Evolutionary conservation across 2,329 filamentous ascomycete species (phyloP).

Genomic region (Emmonsiellopsis sp.): DNA sequence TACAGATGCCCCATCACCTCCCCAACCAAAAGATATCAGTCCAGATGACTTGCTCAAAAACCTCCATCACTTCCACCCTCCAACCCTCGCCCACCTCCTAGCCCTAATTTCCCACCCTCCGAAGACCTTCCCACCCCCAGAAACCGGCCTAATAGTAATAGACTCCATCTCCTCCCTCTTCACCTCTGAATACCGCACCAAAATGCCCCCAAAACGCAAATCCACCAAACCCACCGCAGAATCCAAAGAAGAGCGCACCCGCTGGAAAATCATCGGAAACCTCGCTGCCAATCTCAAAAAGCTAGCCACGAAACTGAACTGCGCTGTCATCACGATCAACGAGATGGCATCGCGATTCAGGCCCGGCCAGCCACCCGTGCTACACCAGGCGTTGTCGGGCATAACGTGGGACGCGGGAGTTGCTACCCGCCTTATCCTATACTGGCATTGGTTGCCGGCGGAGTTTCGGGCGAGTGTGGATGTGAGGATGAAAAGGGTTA

Average conservation of each 20-base stretch:
- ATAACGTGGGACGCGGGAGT: constrained; percentile 73
- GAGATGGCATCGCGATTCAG: constrained; percentile 79
- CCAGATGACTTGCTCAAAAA: constrained; percentile 1
- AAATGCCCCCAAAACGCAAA: constrained; percentile 29
- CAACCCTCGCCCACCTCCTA: constrained; percentile 57
- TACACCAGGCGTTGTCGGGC: constrained; percentile 67
- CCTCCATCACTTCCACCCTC: constrained; percentile 50
- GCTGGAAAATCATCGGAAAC: constrained; percentile 56
- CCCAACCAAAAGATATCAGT: constrained; percentile 1
- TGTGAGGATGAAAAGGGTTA: constrained; percentile 39
- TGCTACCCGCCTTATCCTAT: constrained; percentile 64
- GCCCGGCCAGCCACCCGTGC: constrained; percentile 52
- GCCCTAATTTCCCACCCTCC: constrained; percentile 65
- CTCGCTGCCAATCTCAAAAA: constrained; percentile 55
- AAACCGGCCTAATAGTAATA: constrained; percentile 62
- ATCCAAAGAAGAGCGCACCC: constrained; percentile 10
- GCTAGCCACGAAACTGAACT: constrained; percentile 61
- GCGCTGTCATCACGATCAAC: constrained; percentile 66
- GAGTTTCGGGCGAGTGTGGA: constrained; percentile 27
- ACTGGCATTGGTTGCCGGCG: constrained; percentile 58
- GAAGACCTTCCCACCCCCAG: constrained; percentile 50
- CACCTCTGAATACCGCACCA: constrained; percentile 63
- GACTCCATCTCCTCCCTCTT: constrained; percentile 71
- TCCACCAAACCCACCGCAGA: constrained; percentile 11
- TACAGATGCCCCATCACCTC: neutral